Evolutionary conservation across 192 early-diverging fungal genomes (phyloP), one percentile per base, ranked within the genome.

Genomic region (Backusella circina): DNA sequence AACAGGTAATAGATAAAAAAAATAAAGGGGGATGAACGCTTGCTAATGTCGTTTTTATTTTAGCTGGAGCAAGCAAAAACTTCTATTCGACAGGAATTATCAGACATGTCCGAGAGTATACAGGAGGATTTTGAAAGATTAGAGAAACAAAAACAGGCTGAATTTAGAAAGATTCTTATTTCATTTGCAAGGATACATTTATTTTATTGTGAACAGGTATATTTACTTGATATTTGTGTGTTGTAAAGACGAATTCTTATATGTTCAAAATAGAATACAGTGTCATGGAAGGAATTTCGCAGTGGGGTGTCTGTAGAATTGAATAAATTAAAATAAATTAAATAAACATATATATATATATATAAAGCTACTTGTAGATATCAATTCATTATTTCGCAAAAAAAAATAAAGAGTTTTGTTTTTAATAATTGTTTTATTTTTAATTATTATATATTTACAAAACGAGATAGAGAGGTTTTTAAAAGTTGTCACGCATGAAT

Each of bases 121-220:
- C 95, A 97, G 81, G 80, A 86, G 6, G 94, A 98, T 70, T 76
- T 98, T 75, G 95, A 97, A 66, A 87, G 95, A 33, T 96, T 97
- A 84, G 95, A 98, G 84, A 84, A 92, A 71, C 91, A 96, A 79
- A 98, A 98, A 82, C 84, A 96, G 50, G 78, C 84, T 39, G 96
- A 98, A 67, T 72, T 98, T 21, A 84, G 92, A 67, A 88, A 91
- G 70, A 88, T 94, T 71, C 74, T 98, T 47, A 77, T 97, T 32
- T 86, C 85, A 5, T 89, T 88, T 81, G 91, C 92, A n/a, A 89
- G 87, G 57, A 87, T 86, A 70, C 91, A 92, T 37, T 73, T 88
- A 41, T 85, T 85, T 67, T 92, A 90, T 88, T 90, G 89, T 30
- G 86, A 90, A 78, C 90, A 90, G 87, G 87, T 88, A 68, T 21